Evolutionary conservation across 257 asterid genomes (phyloP).

Genomic region (Apocynum venetum): DNA sequence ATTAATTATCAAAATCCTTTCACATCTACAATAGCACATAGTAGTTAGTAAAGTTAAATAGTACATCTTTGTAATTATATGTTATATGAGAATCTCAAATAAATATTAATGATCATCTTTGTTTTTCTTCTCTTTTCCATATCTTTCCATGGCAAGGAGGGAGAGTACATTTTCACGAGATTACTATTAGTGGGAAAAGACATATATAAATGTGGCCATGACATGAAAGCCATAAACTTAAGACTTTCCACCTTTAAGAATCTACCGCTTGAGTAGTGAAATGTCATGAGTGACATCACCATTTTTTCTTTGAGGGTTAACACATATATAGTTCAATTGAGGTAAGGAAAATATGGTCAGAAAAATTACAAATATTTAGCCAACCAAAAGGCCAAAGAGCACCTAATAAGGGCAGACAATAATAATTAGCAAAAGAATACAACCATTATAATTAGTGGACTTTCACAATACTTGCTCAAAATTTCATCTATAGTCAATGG

Average conservation of each 20-base stretch:
- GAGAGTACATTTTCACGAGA: no score
- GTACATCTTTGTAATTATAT: no score
- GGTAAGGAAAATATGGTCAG: slow-evolving; percentile 25
- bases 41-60: no score
- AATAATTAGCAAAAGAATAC: slow-evolving; percentile 51
- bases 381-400: slow-evolving; percentile 42
- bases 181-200: no score
- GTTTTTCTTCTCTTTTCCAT: no score
- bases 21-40: no score
- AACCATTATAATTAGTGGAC: slow-evolving; percentile 17
- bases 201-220: neutral
- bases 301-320: slow-evolving; percentile 17
- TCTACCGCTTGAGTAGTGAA: neutral
- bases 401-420: slow-evolving; percentile 55
- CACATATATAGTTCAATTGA: neutral
- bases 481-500: slow-evolving; percentile 38
- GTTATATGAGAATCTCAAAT: no score
- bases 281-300: slow-evolving; percentile 11
- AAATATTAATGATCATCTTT: no score
- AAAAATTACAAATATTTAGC: slow-evolving; percentile 11
- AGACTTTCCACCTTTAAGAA: neutral
- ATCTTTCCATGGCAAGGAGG: no score
- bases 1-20: no score
- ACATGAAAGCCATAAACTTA: neutral
- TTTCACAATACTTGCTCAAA: slow-evolving; percentile 45